Evolutionary conservation across 495 filamentous ascomycete species (phyloP), one percentile per base, ranked within the genome.

Genomic region (Xylaria venustula): DNA sequence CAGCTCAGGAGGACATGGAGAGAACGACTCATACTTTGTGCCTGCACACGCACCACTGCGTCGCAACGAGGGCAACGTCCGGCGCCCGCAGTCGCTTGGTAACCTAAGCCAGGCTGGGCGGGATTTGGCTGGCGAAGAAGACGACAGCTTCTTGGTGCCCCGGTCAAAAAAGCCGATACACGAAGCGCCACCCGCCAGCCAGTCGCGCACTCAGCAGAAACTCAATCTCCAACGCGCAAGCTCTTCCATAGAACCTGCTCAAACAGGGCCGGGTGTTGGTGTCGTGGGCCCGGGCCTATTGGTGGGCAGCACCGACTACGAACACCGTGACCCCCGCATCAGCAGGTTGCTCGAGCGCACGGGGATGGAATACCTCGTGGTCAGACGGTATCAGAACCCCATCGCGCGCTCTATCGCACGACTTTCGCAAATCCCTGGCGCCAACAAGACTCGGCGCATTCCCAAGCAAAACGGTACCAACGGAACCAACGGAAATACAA

Each of bases 201-300:
- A 82, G 60, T 87, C 83, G 56, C 77, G 87, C 20, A 89, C 85
- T 5, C 87, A 90, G 69, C 87, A 90, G 65, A 90, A 90, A 59
- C 73, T 90, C 12, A 84, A 87, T 75, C 81, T 90, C 1, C 86
- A 90, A 69, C 78, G 87, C 22, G 87, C 85, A 15, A 86, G 82
- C 63, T 88, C 86, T 5, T 81, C 77, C 61, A 79, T 88, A n/a
- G 86, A 89, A 56, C 77, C 82, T 4, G 58, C 79, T 11, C 77
- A 79, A 30, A 73, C 73, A 22, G 77, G 76, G 7, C 61, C 72
- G 14, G 60, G 74, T 20, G 68, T 72, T 41, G 71, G 75, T 17
- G 67, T 74, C 46, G 68, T 68, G 7, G 71, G 71, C 26, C 71
- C 64, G 15, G 73, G 71, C 2, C 66, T 76, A 1, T 61, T 79